phyloP scores from a whole-genome alignment of 2,329 filamentous ascomycete species.

The Fusarium sterilihyphosum region DNA sequence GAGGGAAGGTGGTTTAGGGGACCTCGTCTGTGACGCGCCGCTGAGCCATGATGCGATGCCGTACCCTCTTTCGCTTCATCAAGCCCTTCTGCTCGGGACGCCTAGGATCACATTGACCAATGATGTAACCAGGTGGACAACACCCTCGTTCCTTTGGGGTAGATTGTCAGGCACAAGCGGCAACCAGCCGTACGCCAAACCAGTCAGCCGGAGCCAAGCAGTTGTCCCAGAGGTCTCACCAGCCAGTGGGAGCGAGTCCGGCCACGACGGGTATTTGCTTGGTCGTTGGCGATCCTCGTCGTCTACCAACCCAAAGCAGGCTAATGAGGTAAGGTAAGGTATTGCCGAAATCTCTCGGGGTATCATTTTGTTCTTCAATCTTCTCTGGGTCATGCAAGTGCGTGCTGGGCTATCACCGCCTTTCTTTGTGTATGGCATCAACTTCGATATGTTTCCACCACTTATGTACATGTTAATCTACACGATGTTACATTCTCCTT shows the following conservation, averaged over 20 bases:
- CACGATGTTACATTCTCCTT: neutral
- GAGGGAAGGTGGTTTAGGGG: conserved; percentile 11
- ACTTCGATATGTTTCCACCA: conserved; percentile 1
- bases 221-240: neutral
- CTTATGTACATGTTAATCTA: neutral
- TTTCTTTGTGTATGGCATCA: neutral
- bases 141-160: conserved; percentile 19
- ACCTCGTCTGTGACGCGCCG: conserved; percentile 22
- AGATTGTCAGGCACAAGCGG: conserved; percentile 35
- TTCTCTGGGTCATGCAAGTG: conserved; percentile 17
- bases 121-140: neutral
- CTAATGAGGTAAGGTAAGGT: neutral
- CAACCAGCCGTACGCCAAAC: conserved; percentile 31
- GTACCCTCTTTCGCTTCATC: conserved; percentile 22
- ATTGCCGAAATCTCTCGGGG: conserved; percentile 3
- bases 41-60: conserved; percentile 23
- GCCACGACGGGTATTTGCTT: conserved; percentile 4
- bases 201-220: conserved; percentile 27
- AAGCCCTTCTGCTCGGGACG: neutral
- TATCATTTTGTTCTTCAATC: conserved; percentile 12
- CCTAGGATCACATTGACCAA: neutral
- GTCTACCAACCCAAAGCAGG: neutral
- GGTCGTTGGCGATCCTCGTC: conserved; percentile 7
- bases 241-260: conserved; percentile 25
- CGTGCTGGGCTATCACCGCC: conserved; percentile 16